A percentile compares a stretch with the other conserved stretches of the same genome.
These are phyloP conservation scores for cucumber (Cucumis sativus) DNA, from an alignment of 306 rosid genomes.

Conservation along the genomic window DNA sequence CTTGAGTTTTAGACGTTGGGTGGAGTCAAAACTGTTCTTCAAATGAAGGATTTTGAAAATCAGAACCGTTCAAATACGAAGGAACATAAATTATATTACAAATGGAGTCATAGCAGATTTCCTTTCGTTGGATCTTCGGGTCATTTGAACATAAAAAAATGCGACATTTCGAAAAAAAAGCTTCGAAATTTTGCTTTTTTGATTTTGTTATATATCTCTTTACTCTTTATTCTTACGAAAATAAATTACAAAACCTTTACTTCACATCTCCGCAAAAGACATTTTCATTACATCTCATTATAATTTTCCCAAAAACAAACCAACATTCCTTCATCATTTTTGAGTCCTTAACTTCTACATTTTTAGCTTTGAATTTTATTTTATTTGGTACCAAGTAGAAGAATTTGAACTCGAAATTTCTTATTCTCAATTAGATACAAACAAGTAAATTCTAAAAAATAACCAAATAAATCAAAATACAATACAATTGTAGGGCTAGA, in stretches of 20 bases:
- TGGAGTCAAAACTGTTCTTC: neutral
- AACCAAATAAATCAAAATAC: too few species aligned
- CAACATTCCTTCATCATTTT: too few species aligned
- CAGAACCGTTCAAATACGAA: neutral
- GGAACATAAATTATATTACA: neutral
- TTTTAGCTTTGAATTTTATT: neutral
- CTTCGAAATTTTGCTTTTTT: neutral
- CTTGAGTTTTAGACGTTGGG: neutral
- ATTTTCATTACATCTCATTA: neutral
- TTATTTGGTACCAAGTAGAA: too few species aligned
- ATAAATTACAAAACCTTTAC: neutral
- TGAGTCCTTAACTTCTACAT: too few species aligned
- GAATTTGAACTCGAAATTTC: too few species aligned
- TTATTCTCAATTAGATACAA: too few species aligned
- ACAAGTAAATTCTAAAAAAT: too few species aligned
- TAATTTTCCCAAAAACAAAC: neutral
- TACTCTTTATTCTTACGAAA: neutral
- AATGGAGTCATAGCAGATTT: neutral
- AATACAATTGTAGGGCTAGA: too few species aligned
- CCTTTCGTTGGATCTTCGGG: neutral
- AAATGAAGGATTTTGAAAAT: neutral
- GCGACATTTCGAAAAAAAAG: neutral
- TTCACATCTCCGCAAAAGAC: slow-evolving; percentile 1
- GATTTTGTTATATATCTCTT: neutral
- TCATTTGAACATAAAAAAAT: neutral